Evolutionary conservation across 208 protist genomes (phyloP).

Genomic region (Trypanosoma theileri): DNA sequence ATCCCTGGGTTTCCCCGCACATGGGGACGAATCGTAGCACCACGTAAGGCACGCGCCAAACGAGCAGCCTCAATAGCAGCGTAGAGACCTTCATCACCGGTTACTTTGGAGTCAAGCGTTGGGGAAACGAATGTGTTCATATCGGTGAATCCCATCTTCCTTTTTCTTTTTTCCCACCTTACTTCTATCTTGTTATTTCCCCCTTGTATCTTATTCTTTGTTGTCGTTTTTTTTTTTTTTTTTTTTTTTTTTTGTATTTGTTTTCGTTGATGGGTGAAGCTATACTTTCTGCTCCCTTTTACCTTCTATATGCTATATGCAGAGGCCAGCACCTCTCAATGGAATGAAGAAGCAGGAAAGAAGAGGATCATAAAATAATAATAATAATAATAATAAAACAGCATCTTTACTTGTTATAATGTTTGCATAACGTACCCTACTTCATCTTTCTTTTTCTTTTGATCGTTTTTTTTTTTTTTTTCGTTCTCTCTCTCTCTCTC

Average conservation of each 20-base stretch:
- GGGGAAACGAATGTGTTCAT: constrained; percentile 25
- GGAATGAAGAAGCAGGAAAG: no score
- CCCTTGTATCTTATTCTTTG: neutral
- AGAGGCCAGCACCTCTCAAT: no score
- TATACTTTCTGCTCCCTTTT: neutral
- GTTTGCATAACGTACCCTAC: no score
- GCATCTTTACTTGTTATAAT: no score
- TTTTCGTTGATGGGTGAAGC: neutral
- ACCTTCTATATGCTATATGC: no score
- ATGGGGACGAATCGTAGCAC: constrained; percentile 56
- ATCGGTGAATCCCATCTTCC: neutral
- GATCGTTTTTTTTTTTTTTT: neutral
- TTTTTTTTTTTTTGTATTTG: neutral
- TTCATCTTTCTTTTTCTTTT: neutral
- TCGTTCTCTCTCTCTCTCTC: neutral
- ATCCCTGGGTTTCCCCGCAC: constrained; percentile 24
- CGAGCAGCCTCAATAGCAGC: constrained; percentile 69
- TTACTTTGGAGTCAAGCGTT: constrained; percentile 50
- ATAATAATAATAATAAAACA: no score
- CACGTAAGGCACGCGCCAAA: constrained; percentile 56
- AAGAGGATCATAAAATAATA: no score
- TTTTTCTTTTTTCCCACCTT: neutral
- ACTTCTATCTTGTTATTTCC: constrained; percentile 20
- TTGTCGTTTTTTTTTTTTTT: neutral
- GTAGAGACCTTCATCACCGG: constrained; percentile 78